Evolutionary conservation across 805 yeast genomes (phyloP).

Genomic region (Pichia cabralensis): DNA sequence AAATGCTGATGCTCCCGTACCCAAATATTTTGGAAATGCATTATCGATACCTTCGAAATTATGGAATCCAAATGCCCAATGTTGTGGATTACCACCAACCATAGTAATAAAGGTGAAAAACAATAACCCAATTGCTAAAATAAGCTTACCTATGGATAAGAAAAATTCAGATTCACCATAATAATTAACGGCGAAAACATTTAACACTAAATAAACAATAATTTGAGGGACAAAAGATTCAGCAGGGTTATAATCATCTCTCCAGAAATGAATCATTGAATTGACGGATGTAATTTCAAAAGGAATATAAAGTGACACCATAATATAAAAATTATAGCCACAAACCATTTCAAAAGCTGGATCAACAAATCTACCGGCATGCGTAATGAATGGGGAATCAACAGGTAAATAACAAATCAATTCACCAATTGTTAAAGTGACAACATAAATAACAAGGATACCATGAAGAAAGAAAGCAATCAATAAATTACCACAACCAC

Average conservation of each 20-base stretch:
- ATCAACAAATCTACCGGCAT: slow-evolving; percentile 70
- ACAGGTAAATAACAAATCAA: slow-evolving; percentile 70
- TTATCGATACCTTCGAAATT: slow-evolving; percentile 17
- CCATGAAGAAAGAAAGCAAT: slow-evolving; percentile 62
- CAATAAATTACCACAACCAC: slow-evolving; percentile 64
- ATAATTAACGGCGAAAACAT: slow-evolving; percentile 60
- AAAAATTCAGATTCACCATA: slow-evolving; percentile 82
- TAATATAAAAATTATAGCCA: slow-evolving; percentile 73
- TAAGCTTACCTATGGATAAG: slow-evolving; percentile 63
- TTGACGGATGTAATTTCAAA: slow-evolving; percentile 77
- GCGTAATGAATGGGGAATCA: slow-evolving; percentile 63
- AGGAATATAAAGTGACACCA: slow-evolving; percentile 71
- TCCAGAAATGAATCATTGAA: slow-evolving; percentile 72
- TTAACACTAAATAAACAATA: slow-evolving; percentile 50
- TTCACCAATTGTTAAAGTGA: slow-evolving; percentile 69
- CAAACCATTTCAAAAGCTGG: slow-evolving; percentile 65
- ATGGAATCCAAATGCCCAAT: slow-evolving; percentile 29
- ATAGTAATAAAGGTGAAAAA: slow-evolving; percentile 69
- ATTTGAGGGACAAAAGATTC: slow-evolving; percentile 59
- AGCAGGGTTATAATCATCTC: slow-evolving; percentile 65
- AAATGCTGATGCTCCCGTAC: slow-evolving; percentile 56
- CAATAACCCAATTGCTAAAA: slow-evolving; percentile 67
- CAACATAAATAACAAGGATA: slow-evolving; percentile 46
- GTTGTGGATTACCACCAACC: slow-evolving; percentile 80
- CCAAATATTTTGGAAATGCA: slow-evolving; percentile 46